Conservation (phyloP, 306 rosid genomes). For the Erythrophleum fordii region DNA sequence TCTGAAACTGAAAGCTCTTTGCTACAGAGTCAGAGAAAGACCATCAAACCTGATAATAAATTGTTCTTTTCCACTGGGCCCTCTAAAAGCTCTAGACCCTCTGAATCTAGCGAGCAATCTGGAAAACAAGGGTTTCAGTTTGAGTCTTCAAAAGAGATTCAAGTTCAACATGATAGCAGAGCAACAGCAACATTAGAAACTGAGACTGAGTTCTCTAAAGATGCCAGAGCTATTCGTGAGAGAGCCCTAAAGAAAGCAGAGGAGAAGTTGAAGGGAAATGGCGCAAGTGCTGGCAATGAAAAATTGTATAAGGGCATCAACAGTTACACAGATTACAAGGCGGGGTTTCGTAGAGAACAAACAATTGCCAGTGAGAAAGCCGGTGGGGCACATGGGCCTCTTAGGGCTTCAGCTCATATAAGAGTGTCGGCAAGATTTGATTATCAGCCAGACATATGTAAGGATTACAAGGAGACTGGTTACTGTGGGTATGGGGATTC, state of each 20-base stretch:
- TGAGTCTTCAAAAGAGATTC: constrained; percentile 76
- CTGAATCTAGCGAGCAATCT: constrained; percentile 32
- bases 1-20: constrained; percentile 46
- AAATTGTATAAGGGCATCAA: constrained; percentile 70
- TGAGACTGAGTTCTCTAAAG: constrained; percentile 74
- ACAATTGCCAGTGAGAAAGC: constrained; percentile 84
- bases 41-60: constrained; percentile 44
- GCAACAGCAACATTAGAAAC: constrained; percentile 82
- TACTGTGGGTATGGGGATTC: constrained; percentile 75
- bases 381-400: constrained; percentile 88
- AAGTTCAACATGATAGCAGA: constrained; percentile 77
- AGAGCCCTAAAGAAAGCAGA: constrained; percentile 72
- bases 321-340: constrained; percentile 73
- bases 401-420: constrained; percentile 87
- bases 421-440: constrained; percentile 65
- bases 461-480: constrained; percentile 72
- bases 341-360: constrained; percentile 80
- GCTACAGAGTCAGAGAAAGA: constrained; percentile 44
- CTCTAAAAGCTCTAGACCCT: constrained; percentile 42
- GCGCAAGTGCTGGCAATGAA: constrained; percentile 47
- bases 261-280: constrained; percentile 60
- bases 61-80: constrained; percentile 46
- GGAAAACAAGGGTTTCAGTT: constrained; percentile 45
- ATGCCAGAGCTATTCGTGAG: constrained; percentile 83
- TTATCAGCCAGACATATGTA: constrained; percentile 76